A percentile compares a stretch with the other conserved stretches of the same genome.
Evolutionary conservation across 1,284 basidiomycete genomes (phyloP).

Genomic region (Ceratorhiza oryzae-sativae): DNA sequence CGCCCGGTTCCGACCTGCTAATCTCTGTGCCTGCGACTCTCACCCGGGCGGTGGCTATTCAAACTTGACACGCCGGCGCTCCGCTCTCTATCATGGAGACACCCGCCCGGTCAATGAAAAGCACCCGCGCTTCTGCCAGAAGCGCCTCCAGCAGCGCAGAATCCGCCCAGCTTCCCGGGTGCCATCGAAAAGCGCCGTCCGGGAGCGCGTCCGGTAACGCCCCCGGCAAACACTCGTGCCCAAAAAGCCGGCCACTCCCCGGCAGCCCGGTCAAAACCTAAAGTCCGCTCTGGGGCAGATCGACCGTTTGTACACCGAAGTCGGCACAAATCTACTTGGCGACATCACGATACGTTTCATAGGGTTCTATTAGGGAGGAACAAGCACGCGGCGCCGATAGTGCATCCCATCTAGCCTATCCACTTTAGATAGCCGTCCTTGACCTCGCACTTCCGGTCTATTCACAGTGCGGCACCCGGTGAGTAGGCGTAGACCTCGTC

Average conservation of each 20-base stretch:
- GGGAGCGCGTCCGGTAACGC: constrained; percentile 12
- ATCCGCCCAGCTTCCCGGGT: not conserved
- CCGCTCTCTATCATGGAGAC: constrained; percentile 2
- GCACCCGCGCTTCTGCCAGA: not conserved
- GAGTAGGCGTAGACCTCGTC: constrained; percentile 56
- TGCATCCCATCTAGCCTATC: constrained; percentile 36
- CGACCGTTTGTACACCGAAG: constrained; percentile 2
- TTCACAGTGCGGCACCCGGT: not conserved
- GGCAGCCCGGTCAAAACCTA: not conserved
- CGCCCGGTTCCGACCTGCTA: constrained; percentile 11
- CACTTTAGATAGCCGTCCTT: constrained; percentile 43
- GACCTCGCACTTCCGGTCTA: constrained; percentile 30
- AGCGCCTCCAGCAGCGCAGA: not conserved
- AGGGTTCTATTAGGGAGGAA: constrained; percentile 2
- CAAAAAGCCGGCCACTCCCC: not conserved
- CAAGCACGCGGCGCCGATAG: constrained; percentile 1
- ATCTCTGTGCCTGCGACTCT: not conserved
- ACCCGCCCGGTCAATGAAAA: not conserved
- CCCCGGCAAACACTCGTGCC: constrained; percentile 18
- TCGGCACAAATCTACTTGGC: not conserved
- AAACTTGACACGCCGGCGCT: constrained; percentile 33
- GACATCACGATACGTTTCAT: constrained; percentile 3
- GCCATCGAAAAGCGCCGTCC: not conserved
- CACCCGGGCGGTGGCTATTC: constrained; percentile 2
- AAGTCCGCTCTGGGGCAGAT: not conserved